Conservation (phyloP, 2,329 filamentous ascomycete genomes). For the Orbilia ellipsospora region DNA sequence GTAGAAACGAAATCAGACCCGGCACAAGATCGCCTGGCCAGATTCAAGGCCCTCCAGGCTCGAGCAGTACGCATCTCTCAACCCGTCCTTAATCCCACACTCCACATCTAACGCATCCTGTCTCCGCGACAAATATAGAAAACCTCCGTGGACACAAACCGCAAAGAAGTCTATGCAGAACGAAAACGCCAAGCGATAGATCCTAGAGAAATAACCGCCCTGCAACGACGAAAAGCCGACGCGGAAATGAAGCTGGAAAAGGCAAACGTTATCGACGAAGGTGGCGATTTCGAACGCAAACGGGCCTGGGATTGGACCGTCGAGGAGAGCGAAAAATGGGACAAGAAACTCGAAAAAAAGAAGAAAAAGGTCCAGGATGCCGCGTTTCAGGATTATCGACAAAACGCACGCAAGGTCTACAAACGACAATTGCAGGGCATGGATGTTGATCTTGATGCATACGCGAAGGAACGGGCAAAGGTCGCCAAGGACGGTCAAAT, state of each 20-base stretch:
- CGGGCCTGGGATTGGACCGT: constrained; percentile 98
- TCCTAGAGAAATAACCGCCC: constrained; percentile 77
- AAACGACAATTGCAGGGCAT: constrained; percentile 86
- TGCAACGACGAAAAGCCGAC: constrained; percentile 87
- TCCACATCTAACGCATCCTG: constrained; percentile 26
- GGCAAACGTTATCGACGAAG: constrained; percentile 83
- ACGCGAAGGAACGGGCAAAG: constrained; percentile 85
- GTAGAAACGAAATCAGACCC: constrained; percentile 36
- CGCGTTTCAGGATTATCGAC: constrained; percentile 87
- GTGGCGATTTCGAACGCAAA: constrained; percentile 96
- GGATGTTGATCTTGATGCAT: constrained; percentile 80
- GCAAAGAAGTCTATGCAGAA: constrained; percentile 85
- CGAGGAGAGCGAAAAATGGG: constrained; percentile 94
- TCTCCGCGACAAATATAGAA: constrained; percentile 64
- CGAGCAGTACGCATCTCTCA: constrained; percentile 70
- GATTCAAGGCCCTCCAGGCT: constrained; percentile 87
- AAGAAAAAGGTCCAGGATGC: constrained; percentile 82
- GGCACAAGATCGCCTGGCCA: constrained; percentile 76
- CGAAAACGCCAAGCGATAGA: constrained; percentile 82
- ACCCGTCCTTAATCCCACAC: constrained; percentile 39
- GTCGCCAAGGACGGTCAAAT: constrained; percentile 89
- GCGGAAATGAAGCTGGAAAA: constrained; percentile 93
- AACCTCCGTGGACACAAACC: constrained; percentile 76
- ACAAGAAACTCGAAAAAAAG: constrained; percentile 88
- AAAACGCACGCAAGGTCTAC: constrained; percentile 91